These are phyloP conservation scores for Raddia guianensis DNA, from an alignment of 176 grass and related monocot genomes.

Conservation along the genomic window DNA sequence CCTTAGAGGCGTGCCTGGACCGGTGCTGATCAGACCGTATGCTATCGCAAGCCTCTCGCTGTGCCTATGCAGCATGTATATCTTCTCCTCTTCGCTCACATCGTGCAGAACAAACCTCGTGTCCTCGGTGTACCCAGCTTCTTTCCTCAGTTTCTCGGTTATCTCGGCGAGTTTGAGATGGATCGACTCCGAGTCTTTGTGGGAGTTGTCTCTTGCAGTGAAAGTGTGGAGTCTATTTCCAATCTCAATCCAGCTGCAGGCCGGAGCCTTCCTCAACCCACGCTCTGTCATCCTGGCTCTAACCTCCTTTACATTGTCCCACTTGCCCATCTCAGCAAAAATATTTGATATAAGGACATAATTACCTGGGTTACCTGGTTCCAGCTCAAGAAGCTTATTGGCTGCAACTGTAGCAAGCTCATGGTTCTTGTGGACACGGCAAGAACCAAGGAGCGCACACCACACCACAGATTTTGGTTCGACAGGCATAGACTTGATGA, in stretches of 20 bases:
- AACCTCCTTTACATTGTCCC: constrained; percentile 59
- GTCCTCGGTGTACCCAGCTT: constrained; percentile 60
- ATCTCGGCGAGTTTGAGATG: constrained; percentile 64
- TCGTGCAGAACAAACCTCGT: constrained; percentile 68
- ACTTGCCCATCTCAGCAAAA: constrained; percentile 72
- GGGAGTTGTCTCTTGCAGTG: constrained; percentile 54
- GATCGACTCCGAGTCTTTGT: constrained; percentile 52
- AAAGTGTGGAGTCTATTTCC: constrained; percentile 62
- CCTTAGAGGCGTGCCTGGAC: constrained; percentile 43
- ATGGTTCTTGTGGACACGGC: constrained; percentile 62
- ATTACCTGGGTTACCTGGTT: constrained; percentile 72
- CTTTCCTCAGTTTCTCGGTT: constrained; percentile 49
- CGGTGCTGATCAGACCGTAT: constrained; percentile 55
- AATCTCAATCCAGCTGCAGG: constrained; percentile 78
- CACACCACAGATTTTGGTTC: constrained; percentile 73
- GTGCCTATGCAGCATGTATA: constrained; percentile 53
- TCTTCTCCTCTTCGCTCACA: constrained; percentile 60
- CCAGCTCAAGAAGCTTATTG: constrained; percentile 68
- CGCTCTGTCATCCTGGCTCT: constrained; percentile 61
- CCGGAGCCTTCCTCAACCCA: constrained; percentile 76
- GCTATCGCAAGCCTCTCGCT: constrained; percentile 66
- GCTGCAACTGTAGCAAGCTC: constrained; percentile 59
- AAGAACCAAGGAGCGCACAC: constrained; percentile 84
- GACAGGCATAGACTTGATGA: constrained; percentile 71
- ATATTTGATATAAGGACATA: constrained; percentile 82